These are phyloP conservation scores for Solanum ahanhuiri DNA, from an alignment of 257 asterid species.

Conservation along the genomic window DNA sequence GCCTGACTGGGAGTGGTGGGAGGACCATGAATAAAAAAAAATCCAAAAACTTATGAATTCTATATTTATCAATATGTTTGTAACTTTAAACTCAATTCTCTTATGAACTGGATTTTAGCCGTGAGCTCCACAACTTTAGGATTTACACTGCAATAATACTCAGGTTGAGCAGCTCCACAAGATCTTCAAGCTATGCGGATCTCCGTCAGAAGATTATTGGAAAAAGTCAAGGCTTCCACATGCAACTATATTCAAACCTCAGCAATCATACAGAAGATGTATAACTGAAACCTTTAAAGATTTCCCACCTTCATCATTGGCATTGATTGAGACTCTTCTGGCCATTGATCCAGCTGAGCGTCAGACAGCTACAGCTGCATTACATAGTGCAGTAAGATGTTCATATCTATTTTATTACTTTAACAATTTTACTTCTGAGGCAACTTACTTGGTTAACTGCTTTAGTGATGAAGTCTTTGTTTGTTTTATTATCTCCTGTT, in stretches of 20 bases:
- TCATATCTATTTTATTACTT: not conserved
- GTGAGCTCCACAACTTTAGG: not conserved
- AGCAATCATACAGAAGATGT: slow-evolving; percentile 70
- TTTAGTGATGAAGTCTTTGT: not conserved
- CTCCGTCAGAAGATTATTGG: slow-evolving; percentile 83
- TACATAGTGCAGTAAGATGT: slow-evolving; percentile 61
- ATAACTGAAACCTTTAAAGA: slow-evolving; percentile 57
- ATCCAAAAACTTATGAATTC: not conserved
- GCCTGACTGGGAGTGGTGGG: not conserved
- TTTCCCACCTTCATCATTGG: slow-evolving; percentile 68
- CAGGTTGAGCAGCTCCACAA: slow-evolving; percentile 91
- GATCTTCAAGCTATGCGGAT: slow-evolving; percentile 87
- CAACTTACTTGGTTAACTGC: not conserved
- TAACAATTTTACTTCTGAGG: not conserved
- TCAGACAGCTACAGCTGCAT: slow-evolving; percentile 64
- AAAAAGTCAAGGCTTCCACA: slow-evolving; percentile 74
- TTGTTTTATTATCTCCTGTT: not conserved
- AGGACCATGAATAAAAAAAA: not conserved
- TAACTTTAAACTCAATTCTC: not conserved
- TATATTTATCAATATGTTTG: not conserved
- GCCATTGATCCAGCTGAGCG: slow-evolving; percentile 80
- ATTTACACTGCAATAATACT: slow-evolving; percentile 6
- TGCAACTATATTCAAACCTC: slow-evolving; percentile 84
- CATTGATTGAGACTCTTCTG: slow-evolving; percentile 69
- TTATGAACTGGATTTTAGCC: not conserved